Percentiles rank a stretch among this genome's conserved stretches.
These are phyloP conservation scores for Dioscorea cayenensis DNA, from an alignment of 116 monocot species.

Conservation along the genomic window DNA sequence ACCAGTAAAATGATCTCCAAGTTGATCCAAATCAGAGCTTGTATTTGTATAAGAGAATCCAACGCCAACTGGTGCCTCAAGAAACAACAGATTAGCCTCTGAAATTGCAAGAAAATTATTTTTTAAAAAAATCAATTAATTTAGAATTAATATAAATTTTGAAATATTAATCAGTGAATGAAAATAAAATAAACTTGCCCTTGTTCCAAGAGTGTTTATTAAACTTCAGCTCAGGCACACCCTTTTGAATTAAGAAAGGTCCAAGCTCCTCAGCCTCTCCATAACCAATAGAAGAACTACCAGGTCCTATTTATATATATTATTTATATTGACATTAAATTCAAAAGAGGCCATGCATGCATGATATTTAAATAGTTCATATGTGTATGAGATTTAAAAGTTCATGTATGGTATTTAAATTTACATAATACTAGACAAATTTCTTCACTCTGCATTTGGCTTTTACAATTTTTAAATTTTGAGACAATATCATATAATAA, in stretches of 20 bases:
- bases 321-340: background rate
- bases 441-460: too few species aligned
- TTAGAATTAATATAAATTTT: background rate
- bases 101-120: background rate
- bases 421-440: too few species aligned
- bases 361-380: background rate
- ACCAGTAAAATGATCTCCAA: slow-evolving; percentile 16
- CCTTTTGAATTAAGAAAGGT: slow-evolving; percentile 24
- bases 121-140: background rate
- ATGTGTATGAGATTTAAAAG: background rate
- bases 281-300: slow-evolving; percentile 33
- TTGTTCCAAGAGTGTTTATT: slow-evolving; percentile 27
- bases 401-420: background rate
- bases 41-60: slow-evolving; percentile 29
- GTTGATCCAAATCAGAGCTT: slow-evolving; percentile 1
- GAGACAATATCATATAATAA: too few species aligned
- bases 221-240: slow-evolving; percentile 15
- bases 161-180: background rate
- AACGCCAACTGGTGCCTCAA: slow-evolving; percentile 25
- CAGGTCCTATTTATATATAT: slow-evolving; percentile 18
- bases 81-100: slow-evolving; percentile 30
- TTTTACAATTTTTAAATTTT: too few species aligned
- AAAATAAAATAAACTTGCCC: slow-evolving; percentile 7
- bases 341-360: too few species aligned
- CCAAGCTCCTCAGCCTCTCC: slow-evolving; percentile 27